Percentiles rank a stretch among this genome's conserved stretches.
phyloP scores from a whole-genome alignment of 192 early-diverging fungal species.

The Pilobolus umbonatus region DNA sequence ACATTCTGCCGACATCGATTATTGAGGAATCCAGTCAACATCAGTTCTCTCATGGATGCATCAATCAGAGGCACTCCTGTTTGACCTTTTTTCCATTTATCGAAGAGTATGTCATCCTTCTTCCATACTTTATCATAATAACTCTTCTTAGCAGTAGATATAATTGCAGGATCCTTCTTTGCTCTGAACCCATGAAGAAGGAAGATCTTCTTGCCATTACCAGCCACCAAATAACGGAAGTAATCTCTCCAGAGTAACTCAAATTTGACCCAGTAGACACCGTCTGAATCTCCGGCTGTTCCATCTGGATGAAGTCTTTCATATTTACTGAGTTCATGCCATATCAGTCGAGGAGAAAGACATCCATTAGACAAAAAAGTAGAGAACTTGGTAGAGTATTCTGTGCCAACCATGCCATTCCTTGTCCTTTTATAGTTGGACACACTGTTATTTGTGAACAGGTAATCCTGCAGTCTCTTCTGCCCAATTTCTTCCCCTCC shows the following conservation, averaged over 20 bases:
- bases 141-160: background rate
- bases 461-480: constrained; percentile 26
- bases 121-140: constrained; percentile 9
- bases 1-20: constrained; percentile 40
- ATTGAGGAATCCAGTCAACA: constrained; percentile 31
- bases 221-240: constrained; percentile 26
- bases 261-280: constrained; percentile 34
- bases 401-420: constrained; percentile 37
- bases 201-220: constrained; percentile 27
- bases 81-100: constrained; percentile 23
- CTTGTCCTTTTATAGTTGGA: constrained; percentile 35
- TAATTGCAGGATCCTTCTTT: background rate
- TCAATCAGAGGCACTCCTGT: constrained; percentile 44
- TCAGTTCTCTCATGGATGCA: constrained; percentile 35
- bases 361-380: constrained; percentile 21
- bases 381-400: constrained; percentile 39
- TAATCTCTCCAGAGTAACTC: constrained; percentile 43
- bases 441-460: constrained; percentile 19
- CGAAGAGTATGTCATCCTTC: background rate
- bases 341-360: constrained; percentile 20
- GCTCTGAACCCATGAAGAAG: constrained; percentile 9
- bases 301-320: constrained; percentile 2
- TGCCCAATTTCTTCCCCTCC: constrained; percentile 31
- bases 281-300: constrained; percentile 10
- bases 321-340: constrained; percentile 2